A percentile compares a stretch with the other conserved stretches of the same genome.
phyloP scores from a whole-genome alignment of 2,329 filamentous ascomycete genomes.

The Microdochium bolleyi region DNA sequence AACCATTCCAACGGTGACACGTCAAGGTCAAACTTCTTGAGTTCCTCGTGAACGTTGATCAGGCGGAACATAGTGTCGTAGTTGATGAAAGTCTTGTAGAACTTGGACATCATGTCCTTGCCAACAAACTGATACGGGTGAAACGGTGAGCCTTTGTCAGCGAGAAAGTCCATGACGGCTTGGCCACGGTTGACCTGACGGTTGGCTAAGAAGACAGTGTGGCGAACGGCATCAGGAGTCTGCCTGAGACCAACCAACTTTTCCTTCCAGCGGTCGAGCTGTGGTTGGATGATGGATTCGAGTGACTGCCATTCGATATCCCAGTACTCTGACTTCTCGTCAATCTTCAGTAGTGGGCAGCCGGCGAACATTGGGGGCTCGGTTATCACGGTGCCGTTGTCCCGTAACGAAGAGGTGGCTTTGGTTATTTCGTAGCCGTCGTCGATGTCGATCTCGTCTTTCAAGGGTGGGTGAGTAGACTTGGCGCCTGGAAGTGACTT shows the following conservation, averaged over 20 bases:
- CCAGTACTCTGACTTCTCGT: constrained; percentile 45
- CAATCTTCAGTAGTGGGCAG: constrained; percentile 44
- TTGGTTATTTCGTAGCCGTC: constrained; percentile 33
- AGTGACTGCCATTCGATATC: constrained; percentile 43
- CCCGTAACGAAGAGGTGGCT: constrained; percentile 32
- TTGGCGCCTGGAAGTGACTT: constrained; percentile 19
- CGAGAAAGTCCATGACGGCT: constrained; percentile 42
- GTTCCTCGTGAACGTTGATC: constrained; percentile 43
- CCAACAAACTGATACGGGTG: constrained; percentile 48
- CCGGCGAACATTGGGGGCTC: constrained; percentile 44
- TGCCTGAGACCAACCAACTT: constrained; percentile 28
- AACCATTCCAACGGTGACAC: constrained; percentile 48
- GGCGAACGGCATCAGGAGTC: constrained; percentile 17
- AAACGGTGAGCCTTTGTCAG: constrained; percentile 31
- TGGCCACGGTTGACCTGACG: constrained; percentile 49
- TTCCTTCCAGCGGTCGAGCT: constrained; percentile 37
- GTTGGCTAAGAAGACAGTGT: constrained; percentile 42
- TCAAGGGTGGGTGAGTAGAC: constrained; percentile 13
- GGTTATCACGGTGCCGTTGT: constrained; percentile 41
- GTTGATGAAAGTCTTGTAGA: constrained; percentile 29
- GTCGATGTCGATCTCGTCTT: constrained; percentile 4
- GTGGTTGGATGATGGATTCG: constrained; percentile 30
- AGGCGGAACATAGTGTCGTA: constrained; percentile 52
- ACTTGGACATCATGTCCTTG: constrained; percentile 40
- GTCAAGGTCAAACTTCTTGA: constrained; percentile 44